Base-by-base conservation (phyloP, 2,329 filamentous ascomycete genomes). In the Apiospora phragmitis region DNA sequence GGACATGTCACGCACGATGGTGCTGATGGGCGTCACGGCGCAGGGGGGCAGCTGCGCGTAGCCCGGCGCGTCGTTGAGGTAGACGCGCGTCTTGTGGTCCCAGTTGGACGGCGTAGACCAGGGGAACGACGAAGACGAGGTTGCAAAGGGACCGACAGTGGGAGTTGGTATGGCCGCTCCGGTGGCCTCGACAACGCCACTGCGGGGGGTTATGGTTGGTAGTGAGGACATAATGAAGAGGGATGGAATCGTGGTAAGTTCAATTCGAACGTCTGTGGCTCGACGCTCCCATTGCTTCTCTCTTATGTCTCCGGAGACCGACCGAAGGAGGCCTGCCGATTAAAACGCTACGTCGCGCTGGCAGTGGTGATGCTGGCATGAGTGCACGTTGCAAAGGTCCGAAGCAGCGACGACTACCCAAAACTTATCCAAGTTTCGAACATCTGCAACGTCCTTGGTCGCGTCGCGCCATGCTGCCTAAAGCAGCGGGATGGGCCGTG, bases 1-100 rank as follows among this genome's bases (percentile, higher is more conserved):
- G 51, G 29, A 35, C 51, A 59, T 59, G 51, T 59, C 51, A 29
- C 51, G 51, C 51, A 59, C 51, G 29, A 59, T 59, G 51, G 51
- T 59, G 51, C 29, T 59, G 51, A 59, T 59, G 51, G 51, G 51
- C 29, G 51, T 59, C 16, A 59, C 9, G 29, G 51, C 51, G 51
- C 51, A 59, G 29, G 51, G 29, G 16, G 51, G 51, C 12, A 35
- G 51, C 51, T 59, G 51, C 51, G 18, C 21, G 18, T 59, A 59
- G 51, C 29, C 51, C 29, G 51, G 29, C 18, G 16, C 51, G 16
- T 59, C 29, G 29, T 59, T 29, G 51, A 59, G 29, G 51, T 59
- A 59, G 29, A 59, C 29, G 51, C 51, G 29, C 29, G 29, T 59
- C 51, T 35, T 35, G 51, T n/a, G 51, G 18, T 59, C 51, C 51